Evolutionary conservation across 2,329 filamentous ascomycete species (phyloP).

Genomic region (Sclerotinia trifoliorum): DNA sequence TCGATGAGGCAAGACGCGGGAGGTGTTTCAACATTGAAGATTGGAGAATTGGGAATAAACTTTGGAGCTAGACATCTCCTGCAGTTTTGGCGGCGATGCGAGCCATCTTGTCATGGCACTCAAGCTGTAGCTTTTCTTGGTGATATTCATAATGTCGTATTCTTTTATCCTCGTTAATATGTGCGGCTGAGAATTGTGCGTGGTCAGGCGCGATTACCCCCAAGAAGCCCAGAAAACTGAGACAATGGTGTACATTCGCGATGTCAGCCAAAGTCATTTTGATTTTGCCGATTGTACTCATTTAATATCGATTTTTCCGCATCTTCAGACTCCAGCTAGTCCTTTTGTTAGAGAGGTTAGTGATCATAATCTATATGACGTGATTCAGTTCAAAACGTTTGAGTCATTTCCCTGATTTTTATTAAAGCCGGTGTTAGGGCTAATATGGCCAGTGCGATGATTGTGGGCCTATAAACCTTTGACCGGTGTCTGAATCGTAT

Average conservation of each 20-base stretch:
- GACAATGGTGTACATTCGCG: slow-evolving; percentile 3
- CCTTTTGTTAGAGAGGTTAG: too few relatives aligned
- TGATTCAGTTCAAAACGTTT: too few relatives aligned
- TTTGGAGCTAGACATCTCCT: neutral
- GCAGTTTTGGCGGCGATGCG: neutral
- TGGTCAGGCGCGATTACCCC: neutral
- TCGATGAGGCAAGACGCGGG: neutral
- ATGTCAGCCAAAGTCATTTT: slow-evolving; percentile 1
- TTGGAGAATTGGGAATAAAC: neutral
- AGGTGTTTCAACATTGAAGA: neutral
- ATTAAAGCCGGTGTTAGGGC: too few relatives aligned
- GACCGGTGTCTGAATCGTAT: too few relatives aligned
- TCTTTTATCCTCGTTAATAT: neutral
- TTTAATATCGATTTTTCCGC: too few relatives aligned
- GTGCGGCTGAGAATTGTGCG: neutral
- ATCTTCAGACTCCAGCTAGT: too few relatives aligned
- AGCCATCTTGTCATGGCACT: neutral
- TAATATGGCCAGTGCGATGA: too few relatives aligned
- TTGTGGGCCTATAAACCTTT: too few relatives aligned
- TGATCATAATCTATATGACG: too few relatives aligned
- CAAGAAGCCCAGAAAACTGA: neutral
- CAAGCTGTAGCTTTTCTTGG: neutral
- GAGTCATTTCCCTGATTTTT: too few relatives aligned
- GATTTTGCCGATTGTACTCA: neutral
- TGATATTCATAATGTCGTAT: neutral